Evolutionary conservation across 2,329 filamentous ascomycete genomes (phyloP).

Genomic region (Colletotrichum echinochloae): DNA sequence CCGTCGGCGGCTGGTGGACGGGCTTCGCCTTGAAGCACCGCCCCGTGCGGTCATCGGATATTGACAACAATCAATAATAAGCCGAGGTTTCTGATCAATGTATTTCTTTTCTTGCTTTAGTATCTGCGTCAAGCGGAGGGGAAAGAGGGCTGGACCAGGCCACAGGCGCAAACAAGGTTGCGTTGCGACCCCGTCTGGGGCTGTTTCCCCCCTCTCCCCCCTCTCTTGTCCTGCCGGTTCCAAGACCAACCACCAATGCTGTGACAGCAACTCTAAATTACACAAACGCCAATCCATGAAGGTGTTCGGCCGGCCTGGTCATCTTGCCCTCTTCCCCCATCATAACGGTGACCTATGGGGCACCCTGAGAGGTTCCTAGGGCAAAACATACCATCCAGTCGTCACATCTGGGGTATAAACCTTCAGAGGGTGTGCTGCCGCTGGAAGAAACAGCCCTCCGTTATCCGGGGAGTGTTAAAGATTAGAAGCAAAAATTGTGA

Average conservation of each 20-base stretch:
- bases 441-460: slow-evolving; percentile 17
- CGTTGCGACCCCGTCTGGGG: slow-evolving; percentile 1
- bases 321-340: slow-evolving; percentile 1
- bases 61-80: neutral
- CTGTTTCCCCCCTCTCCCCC: slow-evolving; percentile 9
- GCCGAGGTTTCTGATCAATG: slow-evolving; percentile 7
- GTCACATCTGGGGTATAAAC: slow-evolving; percentile 37
- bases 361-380: neutral
- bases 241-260: slow-evolving; percentile 18
- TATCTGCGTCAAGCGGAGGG: neutral
- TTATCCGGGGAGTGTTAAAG: slow-evolving; percentile 1
- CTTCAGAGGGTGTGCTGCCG: slow-evolving; percentile 29
- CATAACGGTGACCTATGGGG: neutral
- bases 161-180: slow-evolving; percentile 10
- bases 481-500: slow-evolving; percentile 15
- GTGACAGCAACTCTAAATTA: slow-evolving; percentile 33
- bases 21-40: neutral
- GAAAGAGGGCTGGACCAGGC: neutral
- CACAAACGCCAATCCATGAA: slow-evolving; percentile 34
- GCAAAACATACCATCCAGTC: slow-evolving; percentile 6
- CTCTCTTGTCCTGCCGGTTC: neutral
- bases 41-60: neutral
- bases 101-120: slow-evolving; percentile 7
- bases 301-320: slow-evolving; percentile 32
- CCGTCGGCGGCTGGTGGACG: neutral